Conservation (phyloP, 2,329 filamentous ascomycete species). For the Fusarium neocosmosporiellum region DNA sequence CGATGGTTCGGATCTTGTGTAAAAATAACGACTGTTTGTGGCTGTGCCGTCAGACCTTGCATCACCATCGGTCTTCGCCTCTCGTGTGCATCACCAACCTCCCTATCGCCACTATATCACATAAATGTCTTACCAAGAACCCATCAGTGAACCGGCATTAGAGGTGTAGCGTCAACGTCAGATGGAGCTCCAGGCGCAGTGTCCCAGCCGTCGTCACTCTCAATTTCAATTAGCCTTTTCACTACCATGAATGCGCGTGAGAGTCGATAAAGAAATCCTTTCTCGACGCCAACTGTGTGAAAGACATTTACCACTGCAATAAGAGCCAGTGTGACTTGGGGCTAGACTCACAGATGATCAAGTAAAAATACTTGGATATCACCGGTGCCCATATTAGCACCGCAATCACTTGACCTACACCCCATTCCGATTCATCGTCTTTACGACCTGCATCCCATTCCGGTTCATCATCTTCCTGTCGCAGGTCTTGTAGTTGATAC, state of each 20-base stretch:
- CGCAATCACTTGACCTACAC: constrained; percentile 16
- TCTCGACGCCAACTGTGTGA: constrained; percentile 3
- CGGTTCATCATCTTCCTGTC: too few species aligned
- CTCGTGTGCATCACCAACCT: background rate
- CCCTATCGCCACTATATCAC: background rate
- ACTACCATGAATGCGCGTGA: background rate
- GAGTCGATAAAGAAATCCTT: background rate
- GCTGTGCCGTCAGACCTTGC: background rate
- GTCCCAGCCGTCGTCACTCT: background rate
- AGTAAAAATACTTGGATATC: constrained; percentile 17
- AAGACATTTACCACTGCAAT: background rate
- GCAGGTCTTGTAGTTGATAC: too few species aligned
- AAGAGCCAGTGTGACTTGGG: too few species aligned
- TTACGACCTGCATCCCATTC: too few species aligned
- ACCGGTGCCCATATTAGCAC: constrained; percentile 22
- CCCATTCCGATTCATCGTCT: too few species aligned
- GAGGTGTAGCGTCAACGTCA: background rate
- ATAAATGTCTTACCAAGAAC: background rate
- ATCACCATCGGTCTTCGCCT: background rate
- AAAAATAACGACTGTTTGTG: background rate
- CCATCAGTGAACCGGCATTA: background rate
- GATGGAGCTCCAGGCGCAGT: background rate
- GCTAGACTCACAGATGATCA: constrained; percentile 11
- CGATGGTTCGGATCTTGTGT: background rate
- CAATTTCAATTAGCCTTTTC: background rate